These are phyloP conservation scores for Xerocomus alliaceus DNA, from an alignment of 1,284 basidiomycete species.

Conservation along the genomic window DNA sequence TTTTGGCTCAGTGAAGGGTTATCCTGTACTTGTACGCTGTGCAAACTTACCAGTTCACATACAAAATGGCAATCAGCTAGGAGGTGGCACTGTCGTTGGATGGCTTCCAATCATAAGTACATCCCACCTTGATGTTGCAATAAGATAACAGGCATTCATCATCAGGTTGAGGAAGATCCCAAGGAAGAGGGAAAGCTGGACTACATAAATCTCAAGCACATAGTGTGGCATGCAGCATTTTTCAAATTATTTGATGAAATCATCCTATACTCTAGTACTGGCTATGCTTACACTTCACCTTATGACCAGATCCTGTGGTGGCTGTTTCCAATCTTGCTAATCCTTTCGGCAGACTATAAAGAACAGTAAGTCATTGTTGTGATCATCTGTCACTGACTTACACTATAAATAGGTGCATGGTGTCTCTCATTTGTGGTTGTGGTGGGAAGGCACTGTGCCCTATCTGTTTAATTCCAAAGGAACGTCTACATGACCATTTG, in stretches of 20 bases:
- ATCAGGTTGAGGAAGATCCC: slow-evolving; percentile 40
- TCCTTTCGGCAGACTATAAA: slow-evolving; percentile 28
- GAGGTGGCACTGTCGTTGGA: slow-evolving; percentile 49
- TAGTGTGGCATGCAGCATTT: slow-evolving; percentile 38
- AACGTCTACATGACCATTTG: no score
- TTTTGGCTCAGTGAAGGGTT: slow-evolving; percentile 51
- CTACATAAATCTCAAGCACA: slow-evolving; percentile 44
- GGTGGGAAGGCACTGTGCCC: slow-evolving; percentile 22
- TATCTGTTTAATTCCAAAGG: slow-evolving; percentile 17
- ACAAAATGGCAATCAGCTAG: slow-evolving; percentile 46
- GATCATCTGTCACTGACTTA: not conserved
- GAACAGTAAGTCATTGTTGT: slow-evolving; percentile 25
- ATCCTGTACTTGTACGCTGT: slow-evolving; percentile 49
- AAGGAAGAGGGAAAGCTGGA: slow-evolving; percentile 33
- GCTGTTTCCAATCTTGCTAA: slow-evolving; percentile 15
- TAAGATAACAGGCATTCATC: not conserved
- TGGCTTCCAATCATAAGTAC: slow-evolving; percentile 52
- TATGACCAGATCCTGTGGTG: slow-evolving; percentile 7
- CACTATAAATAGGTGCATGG: slow-evolving; percentile 17
- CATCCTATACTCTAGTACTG: slow-evolving; percentile 13
- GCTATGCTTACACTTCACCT: slow-evolving; percentile 7
- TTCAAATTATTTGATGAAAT: slow-evolving; percentile 20
- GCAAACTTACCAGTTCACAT: slow-evolving; percentile 48
- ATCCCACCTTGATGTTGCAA: not conserved
- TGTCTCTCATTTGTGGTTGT: slow-evolving; percentile 20